Percentiles rank a stretch among this genome's conserved stretches.
Evolutionary conservation across 257 asterid genomes (phyloP).

Genomic region (Paulownia fortunei): DNA sequence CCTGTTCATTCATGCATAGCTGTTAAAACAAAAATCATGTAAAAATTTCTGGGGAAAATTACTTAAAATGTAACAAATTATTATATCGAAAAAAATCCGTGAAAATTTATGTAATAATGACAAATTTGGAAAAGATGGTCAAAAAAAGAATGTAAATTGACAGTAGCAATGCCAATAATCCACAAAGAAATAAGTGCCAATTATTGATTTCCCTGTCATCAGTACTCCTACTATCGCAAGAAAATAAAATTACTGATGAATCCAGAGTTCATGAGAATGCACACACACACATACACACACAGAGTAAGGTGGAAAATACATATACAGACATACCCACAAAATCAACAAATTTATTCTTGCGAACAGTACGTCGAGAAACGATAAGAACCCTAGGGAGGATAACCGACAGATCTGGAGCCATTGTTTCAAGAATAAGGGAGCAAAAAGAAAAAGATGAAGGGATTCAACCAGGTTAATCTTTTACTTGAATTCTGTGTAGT

Average conservation of each 20-base stretch:
- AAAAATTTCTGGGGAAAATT: background rate
- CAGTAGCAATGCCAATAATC: no score
- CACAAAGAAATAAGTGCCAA: no score
- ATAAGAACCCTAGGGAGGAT: constrained; percentile 61
- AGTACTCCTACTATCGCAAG: no score
- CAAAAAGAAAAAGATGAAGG: background rate
- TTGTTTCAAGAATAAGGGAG: background rate
- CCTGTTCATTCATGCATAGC: constrained; percentile 47
- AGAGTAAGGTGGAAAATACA: no score
- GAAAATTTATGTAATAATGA: no score
- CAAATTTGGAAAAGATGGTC: no score
- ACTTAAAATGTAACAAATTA: background rate
- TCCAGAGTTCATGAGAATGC: no score
- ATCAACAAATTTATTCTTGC: constrained; percentile 60
- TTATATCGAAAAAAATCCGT: no score
- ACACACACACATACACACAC: no score
- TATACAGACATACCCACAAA: constrained; percentile 51
- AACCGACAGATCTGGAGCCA: constrained; percentile 48
- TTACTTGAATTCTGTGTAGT: background rate
- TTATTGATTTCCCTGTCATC: no score
- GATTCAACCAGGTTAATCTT: background rate
- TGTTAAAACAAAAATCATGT: background rate
- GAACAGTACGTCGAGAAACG: constrained; percentile 53
- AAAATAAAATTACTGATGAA: no score
- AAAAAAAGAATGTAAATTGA: no score